Evolutionary conservation across 2,329 filamentous ascomycete species (phyloP), one percentile per base, ranked within the genome.

Genomic region (Colletotrichum lindemuthianum): DNA sequence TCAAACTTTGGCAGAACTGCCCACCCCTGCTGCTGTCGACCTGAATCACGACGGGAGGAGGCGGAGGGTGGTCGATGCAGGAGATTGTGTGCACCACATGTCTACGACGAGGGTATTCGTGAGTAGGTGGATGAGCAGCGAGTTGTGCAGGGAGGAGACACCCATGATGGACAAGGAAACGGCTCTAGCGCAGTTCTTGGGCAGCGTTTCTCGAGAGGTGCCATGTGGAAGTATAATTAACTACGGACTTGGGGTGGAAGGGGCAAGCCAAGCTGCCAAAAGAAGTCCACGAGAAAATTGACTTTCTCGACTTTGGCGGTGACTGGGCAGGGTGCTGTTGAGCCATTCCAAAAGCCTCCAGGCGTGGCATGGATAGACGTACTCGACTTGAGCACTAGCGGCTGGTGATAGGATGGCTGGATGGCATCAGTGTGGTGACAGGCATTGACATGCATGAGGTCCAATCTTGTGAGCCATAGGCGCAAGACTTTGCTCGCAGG

Each of bases 1-100:
- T 68, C 69, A 65, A 11, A 34, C 67, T 67, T 71, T 69, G 71
- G 71, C 70, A 72, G 71, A 68, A 68, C 68, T 64, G 71, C 66
- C 73, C 72, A 24, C 24, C 24, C 44, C 57, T 58, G 13, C 51
- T 43, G 61, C 51, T 52, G 53, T 44, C 51, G 48, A 47, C 53
- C 34, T 34, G 58, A 47, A 34, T 51, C 41, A 32, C 47, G 45
- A 49, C 52, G 52, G 51, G 43, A 37, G 48, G 45, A 57, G 51
- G 52, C 52, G 63, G 34, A 50, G 43, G 32, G 51, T 24, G 24
- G 24, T 4, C 5, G 24, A 24, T 24, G 24, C 24, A 24, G 24
- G 24, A 24, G 24, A 24, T 24, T 24, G 24, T 24, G 24, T 24
- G 24, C 24, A 24, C 24, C 24, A 24, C 24, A 24, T 24, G 24